Base-by-base conservation (phyloP, 2,329 filamentous ascomycete species). In the Diaporthe aspalathi region DNA sequence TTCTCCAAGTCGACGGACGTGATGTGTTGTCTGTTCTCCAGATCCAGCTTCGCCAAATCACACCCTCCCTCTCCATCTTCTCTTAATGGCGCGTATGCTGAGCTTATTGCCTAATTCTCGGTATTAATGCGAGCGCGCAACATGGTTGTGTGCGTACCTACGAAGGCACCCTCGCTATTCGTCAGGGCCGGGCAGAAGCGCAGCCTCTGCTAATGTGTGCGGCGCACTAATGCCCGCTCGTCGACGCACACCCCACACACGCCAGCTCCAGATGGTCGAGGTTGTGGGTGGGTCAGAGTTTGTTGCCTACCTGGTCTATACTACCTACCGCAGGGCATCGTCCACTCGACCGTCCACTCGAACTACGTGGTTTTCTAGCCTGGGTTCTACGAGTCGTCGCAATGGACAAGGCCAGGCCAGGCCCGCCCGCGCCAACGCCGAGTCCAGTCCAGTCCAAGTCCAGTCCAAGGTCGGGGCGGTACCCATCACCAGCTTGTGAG, bases 11-110 rank as follows among this genome's bases (percentile, higher is more conserved):
- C 38, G 9, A 7, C 43, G 35, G 45, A 47, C 27, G 20, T 49
- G 66, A 60, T 60, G 53, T 54, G 53, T 68, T 57, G 60, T 49
- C 49, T 47, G 24, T 17, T 54, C 66, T 20, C 32, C 67, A 60
- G 54, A 56, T 35, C 38, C 16, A 14, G 65, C 40, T 24, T 49
- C 27, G 20, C 49, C 57, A 63, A 63, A 63, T 35, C 57, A 63
- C 57, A 63, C 43, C 57, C 57, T n/a, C n/a, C n/a, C n/a, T n/a
- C 32, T 47, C 57, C 43, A 9, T 3, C n/a, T 49, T 24, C n/a
- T 47, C 27, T 27, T 24, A 27, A 38, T 45, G 29, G 38, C 43
- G 45, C 60, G 50, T 65, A n/a, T 50, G 16, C 60, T 63, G 60
- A 63, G 60, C 60, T 63, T 63, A 35, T 49, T 63, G 60, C 6